Conservation (phyloP, 768 basidiomycete genomes). For the Fomitopsis pulvina region DNA sequence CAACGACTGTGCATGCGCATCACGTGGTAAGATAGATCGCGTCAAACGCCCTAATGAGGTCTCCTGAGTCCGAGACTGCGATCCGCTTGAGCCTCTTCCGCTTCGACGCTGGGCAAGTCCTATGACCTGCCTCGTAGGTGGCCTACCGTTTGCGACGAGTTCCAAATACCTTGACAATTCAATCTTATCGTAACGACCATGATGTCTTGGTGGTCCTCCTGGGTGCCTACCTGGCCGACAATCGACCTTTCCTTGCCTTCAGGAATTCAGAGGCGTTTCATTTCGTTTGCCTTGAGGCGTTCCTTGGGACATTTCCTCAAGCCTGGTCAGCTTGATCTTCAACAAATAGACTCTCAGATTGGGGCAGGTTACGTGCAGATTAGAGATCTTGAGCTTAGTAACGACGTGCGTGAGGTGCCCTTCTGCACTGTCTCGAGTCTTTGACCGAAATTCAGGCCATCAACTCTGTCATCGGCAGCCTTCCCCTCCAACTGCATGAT, state of each 20-base stretch:
- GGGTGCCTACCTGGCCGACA: slow-evolving; percentile 46
- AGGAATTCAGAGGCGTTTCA: slow-evolving; percentile 77
- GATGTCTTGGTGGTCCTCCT: slow-evolving; percentile 37
- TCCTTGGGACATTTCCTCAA: slow-evolving; percentile 81
- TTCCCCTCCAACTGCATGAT: slow-evolving; percentile 63
- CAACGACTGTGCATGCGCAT: too few species aligned
- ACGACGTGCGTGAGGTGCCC: slow-evolving; percentile 44
- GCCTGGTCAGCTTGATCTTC: slow-evolving; percentile 81
- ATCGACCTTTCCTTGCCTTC: slow-evolving; percentile 64
- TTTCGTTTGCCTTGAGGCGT: slow-evolving; percentile 83
- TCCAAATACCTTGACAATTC: not conserved
- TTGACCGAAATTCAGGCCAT: slow-evolving; percentile 53
- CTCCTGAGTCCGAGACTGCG: too few species aligned
- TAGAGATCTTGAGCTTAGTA: slow-evolving; percentile 74
- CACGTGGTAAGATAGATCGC: too few species aligned
- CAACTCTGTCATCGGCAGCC: slow-evolving; percentile 54
- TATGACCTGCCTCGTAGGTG: too few species aligned
- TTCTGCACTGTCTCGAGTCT: not conserved
- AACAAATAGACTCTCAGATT: slow-evolving; percentile 88
- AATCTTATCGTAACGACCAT: not conserved
- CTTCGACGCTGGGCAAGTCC: too few species aligned
- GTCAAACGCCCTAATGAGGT: too few species aligned
- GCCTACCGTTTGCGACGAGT: too few species aligned
- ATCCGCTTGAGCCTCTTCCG: too few species aligned
- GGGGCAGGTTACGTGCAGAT: slow-evolving; percentile 88